phyloP scores from a whole-genome alignment of 257 asterid genomes.

The Leonotis leonurus region DNA sequence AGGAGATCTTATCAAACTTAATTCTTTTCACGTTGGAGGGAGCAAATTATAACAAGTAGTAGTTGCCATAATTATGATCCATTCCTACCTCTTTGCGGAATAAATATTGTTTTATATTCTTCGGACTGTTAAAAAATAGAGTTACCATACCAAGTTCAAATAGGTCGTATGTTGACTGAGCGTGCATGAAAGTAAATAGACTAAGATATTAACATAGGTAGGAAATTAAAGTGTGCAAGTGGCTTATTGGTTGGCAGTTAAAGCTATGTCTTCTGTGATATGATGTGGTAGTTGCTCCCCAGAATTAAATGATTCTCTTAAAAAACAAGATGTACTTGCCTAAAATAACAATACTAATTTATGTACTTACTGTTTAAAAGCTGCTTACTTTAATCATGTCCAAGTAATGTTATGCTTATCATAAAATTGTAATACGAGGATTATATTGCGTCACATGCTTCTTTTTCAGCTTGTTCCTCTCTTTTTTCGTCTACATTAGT shows the following conservation, averaged over 20 bases:
- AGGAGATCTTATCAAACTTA: background rate
- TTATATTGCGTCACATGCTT: conserved; percentile 19
- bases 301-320: background rate
- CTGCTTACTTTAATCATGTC: background rate
- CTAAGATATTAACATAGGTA: conserved; percentile 18
- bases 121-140: background rate
- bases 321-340: background rate
- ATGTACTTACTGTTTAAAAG: conserved; percentile 9
- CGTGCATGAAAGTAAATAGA: conserved; percentile 29
- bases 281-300: conserved; percentile 4
- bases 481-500: background rate
- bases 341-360: background rate
- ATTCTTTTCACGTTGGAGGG: background rate
- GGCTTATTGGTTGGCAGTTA: conserved; percentile 29
- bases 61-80: background rate
- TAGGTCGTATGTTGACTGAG: conserved; percentile 25
- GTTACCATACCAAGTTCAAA: conserved; percentile 45
- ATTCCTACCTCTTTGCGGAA: background rate
- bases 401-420: conserved; percentile 8
- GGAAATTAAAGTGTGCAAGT: conserved; percentile 20
- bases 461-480: conserved; percentile 4
- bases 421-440: background rate
- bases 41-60: background rate
- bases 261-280: conserved; percentile 12
- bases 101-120: background rate